phyloP scores from a whole-genome alignment of 2,329 filamentous ascomycete species.

The Verticillium tricorpus region DNA sequence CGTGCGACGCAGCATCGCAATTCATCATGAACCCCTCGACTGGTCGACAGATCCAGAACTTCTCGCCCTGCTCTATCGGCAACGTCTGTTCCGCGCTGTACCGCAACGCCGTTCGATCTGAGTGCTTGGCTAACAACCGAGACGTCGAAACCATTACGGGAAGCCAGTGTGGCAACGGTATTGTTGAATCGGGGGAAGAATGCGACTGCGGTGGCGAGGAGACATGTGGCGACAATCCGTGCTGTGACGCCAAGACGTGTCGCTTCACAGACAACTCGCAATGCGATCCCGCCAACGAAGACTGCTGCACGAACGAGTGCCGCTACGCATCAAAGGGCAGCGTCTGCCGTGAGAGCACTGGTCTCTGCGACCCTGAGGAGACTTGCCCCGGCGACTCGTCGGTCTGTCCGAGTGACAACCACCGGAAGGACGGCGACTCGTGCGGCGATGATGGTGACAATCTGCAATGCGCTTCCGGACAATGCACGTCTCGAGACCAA shows the following conservation, averaged over 20 bases:
- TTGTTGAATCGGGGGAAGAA: constrained; percentile 84
- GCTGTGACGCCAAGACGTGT: constrained; percentile 85
- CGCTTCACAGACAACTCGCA: constrained; percentile 71
- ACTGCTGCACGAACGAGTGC: constrained; percentile 68
- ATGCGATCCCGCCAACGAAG: constrained; percentile 78
- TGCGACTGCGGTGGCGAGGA: constrained; percentile 85
- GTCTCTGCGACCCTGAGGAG: constrained; percentile 81
- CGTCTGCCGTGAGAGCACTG: constrained; percentile 76
- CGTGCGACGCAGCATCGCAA: constrained; percentile 70
- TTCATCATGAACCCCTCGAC: constrained; percentile 98
- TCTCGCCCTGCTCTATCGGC: constrained; percentile 85
- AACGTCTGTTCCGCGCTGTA: constrained; percentile 89
- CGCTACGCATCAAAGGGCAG: constrained; percentile 62
- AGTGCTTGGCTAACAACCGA: constrained; percentile 80
- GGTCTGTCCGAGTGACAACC: constrained; percentile 69
- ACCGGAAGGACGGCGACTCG: constrained; percentile 61
- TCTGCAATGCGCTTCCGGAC: constrained; percentile 80
- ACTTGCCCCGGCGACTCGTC: constrained; percentile 70
- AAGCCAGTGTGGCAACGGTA: constrained; percentile 91
- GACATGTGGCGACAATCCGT: constrained; percentile 69
- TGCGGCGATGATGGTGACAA: constrained; percentile 63
- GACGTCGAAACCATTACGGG: constrained; percentile 77
- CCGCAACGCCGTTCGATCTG: constrained; percentile 68
- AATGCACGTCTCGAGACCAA: constrained; percentile 86
- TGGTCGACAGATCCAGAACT: constrained; percentile 63